Evolutionary conservation across 352 stramenopile genomes (phyloP).

Genomic region (Pythium aphanidermatum): DNA sequence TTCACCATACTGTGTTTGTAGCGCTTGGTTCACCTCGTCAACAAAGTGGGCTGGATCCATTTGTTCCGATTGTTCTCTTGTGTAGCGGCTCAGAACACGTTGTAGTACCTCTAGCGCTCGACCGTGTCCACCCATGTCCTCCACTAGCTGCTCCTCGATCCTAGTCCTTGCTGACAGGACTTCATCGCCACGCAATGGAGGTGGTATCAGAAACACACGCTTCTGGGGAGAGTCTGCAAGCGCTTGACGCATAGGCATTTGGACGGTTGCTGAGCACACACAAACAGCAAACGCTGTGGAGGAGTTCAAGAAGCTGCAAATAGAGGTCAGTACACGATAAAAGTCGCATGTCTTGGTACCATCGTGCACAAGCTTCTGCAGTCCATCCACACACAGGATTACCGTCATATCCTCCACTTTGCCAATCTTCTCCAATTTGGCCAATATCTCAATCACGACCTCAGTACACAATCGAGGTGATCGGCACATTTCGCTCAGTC

Average conservation of each 20-base stretch:
- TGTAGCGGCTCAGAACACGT: not conserved
- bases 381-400: constrained; percentile 23
- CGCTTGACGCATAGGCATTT: constrained; percentile 2
- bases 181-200: constrained; percentile 7
- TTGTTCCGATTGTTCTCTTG: not conserved
- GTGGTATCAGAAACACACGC: constrained; percentile 3
- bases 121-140: constrained; percentile 24
- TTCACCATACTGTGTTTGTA: constrained; percentile 1
- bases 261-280: constrained; percentile 12
- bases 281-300: constrained; percentile 14
- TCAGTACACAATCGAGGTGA: not conserved
- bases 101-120: constrained; percentile 17
- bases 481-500: not conserved
- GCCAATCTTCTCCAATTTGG: constrained; percentile 10
- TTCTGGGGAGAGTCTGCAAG: not conserved
- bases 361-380: constrained; percentile 18
- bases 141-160: constrained; percentile 20
- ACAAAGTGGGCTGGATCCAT: constrained; percentile 2
- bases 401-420: constrained; percentile 24
- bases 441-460: constrained; percentile 2
- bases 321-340: constrained; percentile 1
- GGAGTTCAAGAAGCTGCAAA: constrained; percentile 18
- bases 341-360: constrained; percentile 5
- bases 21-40: not conserved
- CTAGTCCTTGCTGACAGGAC: constrained; percentile 5